Evolutionary conservation across 164 flowering plant genomes (phyloP).

Genomic region (Annona squamosa): DNA sequence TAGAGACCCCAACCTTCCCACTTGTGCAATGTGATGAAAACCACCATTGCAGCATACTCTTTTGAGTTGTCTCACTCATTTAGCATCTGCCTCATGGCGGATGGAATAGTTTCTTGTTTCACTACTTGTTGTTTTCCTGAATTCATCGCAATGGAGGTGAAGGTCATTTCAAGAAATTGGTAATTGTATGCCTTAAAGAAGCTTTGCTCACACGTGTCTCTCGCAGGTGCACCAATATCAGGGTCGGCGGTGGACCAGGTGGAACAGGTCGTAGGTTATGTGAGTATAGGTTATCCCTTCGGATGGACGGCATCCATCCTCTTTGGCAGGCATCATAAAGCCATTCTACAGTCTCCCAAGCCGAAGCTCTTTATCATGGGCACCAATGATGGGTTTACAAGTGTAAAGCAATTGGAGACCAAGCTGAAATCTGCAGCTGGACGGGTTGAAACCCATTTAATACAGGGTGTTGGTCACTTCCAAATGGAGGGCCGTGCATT

Average conservation of each 20-base stretch:
- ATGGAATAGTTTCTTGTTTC: too few relatives aligned
- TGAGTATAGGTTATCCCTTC: conserved; percentile 85
- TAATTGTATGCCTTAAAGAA: neutral
- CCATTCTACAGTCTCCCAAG: conserved; percentile 61
- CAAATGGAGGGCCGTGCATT: conserved; percentile 88
- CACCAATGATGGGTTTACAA: conserved; percentile 85
- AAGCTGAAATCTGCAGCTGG: conserved; percentile 79
- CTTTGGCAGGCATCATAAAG: conserved; percentile 84
- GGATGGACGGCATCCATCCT: conserved; percentile 80
- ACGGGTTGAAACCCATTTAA: conserved; percentile 60
- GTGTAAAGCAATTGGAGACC: conserved; percentile 70
- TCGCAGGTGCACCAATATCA: conserved; percentile 85
- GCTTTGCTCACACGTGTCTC: neutral
- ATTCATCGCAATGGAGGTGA: too few relatives aligned
- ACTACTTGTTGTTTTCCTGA: too few relatives aligned
- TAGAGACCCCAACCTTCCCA: too few relatives aligned
- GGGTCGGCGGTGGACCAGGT: conserved; percentile 87
- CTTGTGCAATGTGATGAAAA: too few relatives aligned
- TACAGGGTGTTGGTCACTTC: conserved; percentile 81
- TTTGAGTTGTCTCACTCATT: too few relatives aligned
- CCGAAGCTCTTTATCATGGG: conserved; percentile 95
- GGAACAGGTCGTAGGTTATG: conserved; percentile 74
- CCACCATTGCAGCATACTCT: too few relatives aligned
- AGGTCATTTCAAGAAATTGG: neutral
- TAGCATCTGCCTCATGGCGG: too few relatives aligned